phyloP scores from a whole-genome alignment of 2,329 filamentous ascomycete species.

The Xylariales sp. region DNA sequence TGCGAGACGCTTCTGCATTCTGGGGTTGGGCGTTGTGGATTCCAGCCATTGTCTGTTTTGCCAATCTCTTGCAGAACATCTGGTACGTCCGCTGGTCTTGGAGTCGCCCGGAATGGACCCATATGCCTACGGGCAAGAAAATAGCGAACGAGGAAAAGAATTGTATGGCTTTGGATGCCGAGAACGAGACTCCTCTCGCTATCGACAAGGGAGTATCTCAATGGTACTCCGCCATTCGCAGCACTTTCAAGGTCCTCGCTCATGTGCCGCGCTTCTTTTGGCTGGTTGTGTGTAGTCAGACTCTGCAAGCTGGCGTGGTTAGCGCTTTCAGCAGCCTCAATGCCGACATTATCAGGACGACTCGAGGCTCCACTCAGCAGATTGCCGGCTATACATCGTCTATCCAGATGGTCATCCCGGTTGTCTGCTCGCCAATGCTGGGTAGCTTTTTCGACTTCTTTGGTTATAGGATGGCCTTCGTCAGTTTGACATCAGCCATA shows the following conservation, averaged over 20 bases:
- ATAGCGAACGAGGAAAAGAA: slow-evolving; percentile 3
- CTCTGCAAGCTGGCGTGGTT: slow-evolving; percentile 16
- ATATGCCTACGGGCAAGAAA: slow-evolving; percentile 15
- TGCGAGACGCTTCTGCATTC: slow-evolving; percentile 18
- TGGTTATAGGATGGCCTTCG: slow-evolving; percentile 19
- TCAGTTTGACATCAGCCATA: slow-evolving; percentile 17
- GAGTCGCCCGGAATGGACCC: slow-evolving; percentile 16
- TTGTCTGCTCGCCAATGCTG: slow-evolving; percentile 17
- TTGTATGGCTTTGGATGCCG: neutral
- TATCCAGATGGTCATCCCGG: slow-evolving; percentile 20
- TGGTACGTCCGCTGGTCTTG: slow-evolving; percentile 18
- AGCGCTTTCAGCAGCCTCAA: slow-evolving; percentile 15
- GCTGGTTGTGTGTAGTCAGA: slow-evolving; percentile 16
- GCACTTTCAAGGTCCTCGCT: slow-evolving; percentile 7
- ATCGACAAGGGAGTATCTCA: neutral
- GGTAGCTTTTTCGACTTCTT: slow-evolving; percentile 18
- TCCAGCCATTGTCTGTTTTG: slow-evolving; percentile 15
- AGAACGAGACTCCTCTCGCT: neutral
- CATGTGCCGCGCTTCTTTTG: slow-evolving; percentile 19
- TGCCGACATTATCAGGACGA: slow-evolving; percentile 17
- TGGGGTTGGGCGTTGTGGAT: slow-evolving; percentile 25
- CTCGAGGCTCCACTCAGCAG: slow-evolving; percentile 19
- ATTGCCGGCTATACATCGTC: slow-evolving; percentile 21
- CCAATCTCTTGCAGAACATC: slow-evolving; percentile 15
- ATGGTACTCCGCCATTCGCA: neutral